Conservation (phyloP, 176 grass and related monocot genomes). For the Carex scoparia region DNA sequence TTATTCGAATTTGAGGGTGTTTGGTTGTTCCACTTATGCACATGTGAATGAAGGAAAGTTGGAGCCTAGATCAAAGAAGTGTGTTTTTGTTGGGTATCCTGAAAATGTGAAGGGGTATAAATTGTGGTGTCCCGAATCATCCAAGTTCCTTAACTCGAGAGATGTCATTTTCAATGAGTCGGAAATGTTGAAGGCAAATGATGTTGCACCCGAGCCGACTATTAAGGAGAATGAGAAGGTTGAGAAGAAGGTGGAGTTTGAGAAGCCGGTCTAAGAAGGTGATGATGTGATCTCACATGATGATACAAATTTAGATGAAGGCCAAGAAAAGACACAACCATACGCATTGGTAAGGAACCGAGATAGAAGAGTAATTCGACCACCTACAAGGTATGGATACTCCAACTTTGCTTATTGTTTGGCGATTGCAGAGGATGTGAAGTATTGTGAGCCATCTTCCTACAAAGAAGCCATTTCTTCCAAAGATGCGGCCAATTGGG, state of each 20-base stretch:
- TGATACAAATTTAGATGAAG: not conserved
- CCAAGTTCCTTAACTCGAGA: not conserved
- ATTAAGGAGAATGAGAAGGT: not conserved
- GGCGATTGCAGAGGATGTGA: not conserved
- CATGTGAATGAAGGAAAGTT: not conserved
- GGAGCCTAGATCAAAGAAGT: not conserved
- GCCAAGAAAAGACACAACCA: not conserved
- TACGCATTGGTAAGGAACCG: not conserved
- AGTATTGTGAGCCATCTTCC: not conserved
- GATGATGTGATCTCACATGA: no score
- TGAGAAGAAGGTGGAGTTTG: not conserved
- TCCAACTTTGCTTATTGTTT: not conserved
- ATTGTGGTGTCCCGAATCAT: not conserved
- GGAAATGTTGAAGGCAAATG: not conserved
- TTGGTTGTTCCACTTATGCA: not conserved
- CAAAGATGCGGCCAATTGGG: not conserved
- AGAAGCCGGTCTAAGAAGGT: not conserved
- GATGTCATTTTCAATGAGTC: not conserved
- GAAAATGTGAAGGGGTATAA: not conserved
- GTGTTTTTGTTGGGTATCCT: not conserved
- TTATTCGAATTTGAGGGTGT: not conserved
- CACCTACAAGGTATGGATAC: not conserved
- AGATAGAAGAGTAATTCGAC: not conserved
- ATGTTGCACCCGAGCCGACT: not conserved
- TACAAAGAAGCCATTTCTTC: not conserved